Conservation (phyloP, 495 filamentous ascomycete genomes). For the Tuber umbilicatum region DNA sequence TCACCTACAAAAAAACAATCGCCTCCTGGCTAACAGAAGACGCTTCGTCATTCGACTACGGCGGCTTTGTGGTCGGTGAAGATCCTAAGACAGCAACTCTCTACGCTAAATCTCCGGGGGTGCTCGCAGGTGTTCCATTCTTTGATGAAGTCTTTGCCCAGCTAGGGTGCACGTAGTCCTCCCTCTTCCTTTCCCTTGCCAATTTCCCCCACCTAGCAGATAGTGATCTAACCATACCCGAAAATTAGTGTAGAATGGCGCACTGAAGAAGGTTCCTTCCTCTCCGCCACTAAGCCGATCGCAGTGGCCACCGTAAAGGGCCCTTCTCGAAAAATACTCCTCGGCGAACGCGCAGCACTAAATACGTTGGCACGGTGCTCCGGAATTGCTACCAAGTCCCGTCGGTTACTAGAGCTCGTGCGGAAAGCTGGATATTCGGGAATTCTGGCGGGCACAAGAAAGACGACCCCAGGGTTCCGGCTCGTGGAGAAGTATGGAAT, state of each 20-base stretch:
- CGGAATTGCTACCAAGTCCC: slow-evolving; percentile 67
- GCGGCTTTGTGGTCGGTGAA: slow-evolving; percentile 91
- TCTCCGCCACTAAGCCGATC: slow-evolving; percentile 53
- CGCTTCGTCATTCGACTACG: slow-evolving; percentile 92
- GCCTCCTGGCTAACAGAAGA: slow-evolving; percentile 88
- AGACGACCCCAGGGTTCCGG: slow-evolving; percentile 93
- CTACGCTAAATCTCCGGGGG: slow-evolving; percentile 77
- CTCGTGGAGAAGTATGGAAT: slow-evolving; percentile 98
- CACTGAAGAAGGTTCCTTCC: slow-evolving; percentile 61
- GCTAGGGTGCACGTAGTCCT: slow-evolving; percentile 60
- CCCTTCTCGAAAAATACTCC: slow-evolving; percentile 74
- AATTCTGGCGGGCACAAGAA: slow-evolving; percentile 86
- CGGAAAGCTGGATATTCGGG: slow-evolving; percentile 64
- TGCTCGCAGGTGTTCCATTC: slow-evolving; percentile 89
- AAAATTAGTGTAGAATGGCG: slow-evolving; percentile 69
- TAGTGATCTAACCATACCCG: not conserved
- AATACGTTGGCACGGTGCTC: slow-evolving; percentile 90
- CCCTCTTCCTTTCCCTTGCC: slow-evolving; percentile 1
- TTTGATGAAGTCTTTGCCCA: slow-evolving; percentile 90
- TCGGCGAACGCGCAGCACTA: slow-evolving; percentile 86
- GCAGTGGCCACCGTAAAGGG: slow-evolving; percentile 76
- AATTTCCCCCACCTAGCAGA: slow-evolving; percentile 4
- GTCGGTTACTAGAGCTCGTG: slow-evolving; percentile 49
- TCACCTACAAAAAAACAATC: slow-evolving; percentile 72
- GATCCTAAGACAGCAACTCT: slow-evolving; percentile 68